These are phyloP conservation scores for Gamsiella multidivaricata DNA, from an alignment of 192 early-diverging fungal genomes.

Conservation along the genomic window DNA sequence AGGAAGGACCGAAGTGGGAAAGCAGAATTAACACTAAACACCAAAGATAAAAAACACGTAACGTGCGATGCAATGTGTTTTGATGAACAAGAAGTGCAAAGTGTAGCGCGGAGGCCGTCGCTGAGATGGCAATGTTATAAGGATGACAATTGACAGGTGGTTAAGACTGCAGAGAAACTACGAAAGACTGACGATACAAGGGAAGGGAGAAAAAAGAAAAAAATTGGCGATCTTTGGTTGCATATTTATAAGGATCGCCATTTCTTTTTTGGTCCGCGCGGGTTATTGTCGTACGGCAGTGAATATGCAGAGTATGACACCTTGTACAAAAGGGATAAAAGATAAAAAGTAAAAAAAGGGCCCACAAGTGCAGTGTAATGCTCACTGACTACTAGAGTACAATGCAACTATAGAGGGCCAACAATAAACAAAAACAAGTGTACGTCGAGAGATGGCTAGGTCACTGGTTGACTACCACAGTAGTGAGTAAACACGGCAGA, in stretches of 20 bases:
- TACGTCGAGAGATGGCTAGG: too few relatives aligned
- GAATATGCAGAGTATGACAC: background rate
- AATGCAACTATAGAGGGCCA: background rate
- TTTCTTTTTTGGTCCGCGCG: too few relatives aligned
- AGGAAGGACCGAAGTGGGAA: too few relatives aligned
- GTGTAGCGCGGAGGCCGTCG: background rate
- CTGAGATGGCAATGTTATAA: too few relatives aligned
- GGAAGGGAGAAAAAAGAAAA: background rate
- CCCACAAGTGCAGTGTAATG: too few relatives aligned
- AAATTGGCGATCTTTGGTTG: background rate
- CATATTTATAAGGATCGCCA: too few relatives aligned
- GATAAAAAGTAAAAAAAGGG: background rate
- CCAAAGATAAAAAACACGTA: too few relatives aligned
- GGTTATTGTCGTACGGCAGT: too few relatives aligned
- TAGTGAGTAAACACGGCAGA: too few relatives aligned
- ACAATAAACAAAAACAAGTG: background rate
- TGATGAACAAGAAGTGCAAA: background rate
- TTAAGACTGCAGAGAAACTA: background rate
- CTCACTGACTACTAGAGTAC: too few relatives aligned
- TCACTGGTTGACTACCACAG: too few relatives aligned
- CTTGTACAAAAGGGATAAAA: background rate
- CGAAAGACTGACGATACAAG: background rate
- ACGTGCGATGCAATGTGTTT: background rate
- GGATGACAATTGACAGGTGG: background rate
- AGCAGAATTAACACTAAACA: too few relatives aligned